These are phyloP conservation scores for Candida andamanensis DNA, from an alignment of 805 yeast genomes.

Conservation along the genomic window DNA sequence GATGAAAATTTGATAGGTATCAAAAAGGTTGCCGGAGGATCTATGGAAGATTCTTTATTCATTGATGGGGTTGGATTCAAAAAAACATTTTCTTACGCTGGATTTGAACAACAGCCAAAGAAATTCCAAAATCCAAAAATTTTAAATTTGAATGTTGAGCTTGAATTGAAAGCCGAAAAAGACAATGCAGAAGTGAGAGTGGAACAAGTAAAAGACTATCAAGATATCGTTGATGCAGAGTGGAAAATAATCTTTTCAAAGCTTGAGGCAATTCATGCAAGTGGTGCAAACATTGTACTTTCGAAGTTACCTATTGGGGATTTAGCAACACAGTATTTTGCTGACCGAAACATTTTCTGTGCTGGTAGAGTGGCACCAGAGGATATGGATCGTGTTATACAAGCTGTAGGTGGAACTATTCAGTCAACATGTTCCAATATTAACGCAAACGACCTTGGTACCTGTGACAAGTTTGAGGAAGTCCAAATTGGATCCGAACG, in stretches of 20 bases:
- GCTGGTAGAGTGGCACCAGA: constrained; percentile 91
- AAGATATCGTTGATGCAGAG: constrained; percentile 97
- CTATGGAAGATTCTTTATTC: constrained; percentile 87
- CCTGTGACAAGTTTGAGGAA: constrained; percentile 84
- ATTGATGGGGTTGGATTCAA: constrained; percentile 95
- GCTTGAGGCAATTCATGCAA: constrained; percentile 69
- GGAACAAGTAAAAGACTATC: constrained; percentile 89
- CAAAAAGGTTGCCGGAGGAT: constrained; percentile 93
- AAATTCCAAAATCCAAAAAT: constrained; percentile 73
- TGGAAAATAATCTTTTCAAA: constrained; percentile 91
- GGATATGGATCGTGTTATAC: constrained; percentile 87
- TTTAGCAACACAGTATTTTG: constrained; percentile 97
- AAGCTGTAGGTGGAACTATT: constrained; percentile 90
- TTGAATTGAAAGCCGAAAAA: constrained; percentile 96
- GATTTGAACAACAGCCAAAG: constrained; percentile 98
- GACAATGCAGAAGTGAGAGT: constrained; percentile 98
- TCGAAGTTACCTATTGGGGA: constrained; percentile 97
- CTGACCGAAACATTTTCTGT: constrained; percentile 92
- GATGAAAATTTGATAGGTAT: constrained; percentile 91
- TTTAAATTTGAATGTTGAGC: constrained; percentile 80
- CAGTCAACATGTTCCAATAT: constrained; percentile 75
- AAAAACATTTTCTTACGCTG: constrained; percentile 96
- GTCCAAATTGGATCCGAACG: constrained; percentile 95
- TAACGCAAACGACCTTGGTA: constrained; percentile 67
- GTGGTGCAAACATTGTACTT: constrained; percentile 90